Percentiles rank a stretch among this genome's conserved stretches.
Conservation (phyloP, 2,329 filamentous ascomycete species). For the Alternaria hordeiaustralica region DNA sequence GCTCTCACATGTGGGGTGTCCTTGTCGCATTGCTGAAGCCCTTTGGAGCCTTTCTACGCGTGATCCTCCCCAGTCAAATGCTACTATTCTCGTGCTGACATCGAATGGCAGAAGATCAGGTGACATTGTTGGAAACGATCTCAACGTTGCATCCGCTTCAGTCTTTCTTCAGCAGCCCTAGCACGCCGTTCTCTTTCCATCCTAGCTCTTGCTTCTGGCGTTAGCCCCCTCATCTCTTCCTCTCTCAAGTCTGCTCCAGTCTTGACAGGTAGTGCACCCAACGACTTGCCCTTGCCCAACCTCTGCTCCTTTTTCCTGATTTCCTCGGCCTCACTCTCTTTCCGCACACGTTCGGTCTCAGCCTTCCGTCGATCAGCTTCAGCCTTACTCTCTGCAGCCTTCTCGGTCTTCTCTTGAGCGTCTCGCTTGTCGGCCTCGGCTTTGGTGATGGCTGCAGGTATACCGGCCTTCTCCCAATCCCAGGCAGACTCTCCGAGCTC, state of each 20-base stretch:
- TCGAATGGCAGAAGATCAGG: not conserved
- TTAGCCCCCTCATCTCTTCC: slow-evolving; percentile 84
- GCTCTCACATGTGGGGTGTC: not conserved
- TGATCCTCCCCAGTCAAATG: not conserved
- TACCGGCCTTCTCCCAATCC: slow-evolving; percentile 77
- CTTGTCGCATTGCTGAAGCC: not conserved
- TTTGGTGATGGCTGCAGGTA: slow-evolving; percentile 74
- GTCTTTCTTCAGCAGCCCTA: slow-evolving; percentile 86
- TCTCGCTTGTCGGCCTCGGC: slow-evolving; percentile 73
- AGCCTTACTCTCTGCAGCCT: slow-evolving; percentile 68
- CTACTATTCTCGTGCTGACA: not conserved
- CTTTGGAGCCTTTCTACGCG: not conserved
- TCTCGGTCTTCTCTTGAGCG: slow-evolving; percentile 72
- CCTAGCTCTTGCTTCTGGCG: slow-evolving; percentile 82
- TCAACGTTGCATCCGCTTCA: slow-evolving; percentile 60
- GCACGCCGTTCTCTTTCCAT: slow-evolving; percentile 89
- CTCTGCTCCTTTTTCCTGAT: slow-evolving; percentile 59
- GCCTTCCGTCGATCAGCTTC: slow-evolving; percentile 69
- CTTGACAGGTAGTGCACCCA: slow-evolving; percentile 67
- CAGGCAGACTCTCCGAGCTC: slow-evolving; percentile 79
- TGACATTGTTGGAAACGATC: not conserved
- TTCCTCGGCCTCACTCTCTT: slow-evolving; percentile 58
- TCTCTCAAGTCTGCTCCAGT: slow-evolving; percentile 81
- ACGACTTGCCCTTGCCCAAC: slow-evolving; percentile 57
- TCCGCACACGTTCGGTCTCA: slow-evolving; percentile 75